Evolutionary conservation across 306 rosid species (phyloP).

Genomic region (Vachellia collinsii): DNA sequence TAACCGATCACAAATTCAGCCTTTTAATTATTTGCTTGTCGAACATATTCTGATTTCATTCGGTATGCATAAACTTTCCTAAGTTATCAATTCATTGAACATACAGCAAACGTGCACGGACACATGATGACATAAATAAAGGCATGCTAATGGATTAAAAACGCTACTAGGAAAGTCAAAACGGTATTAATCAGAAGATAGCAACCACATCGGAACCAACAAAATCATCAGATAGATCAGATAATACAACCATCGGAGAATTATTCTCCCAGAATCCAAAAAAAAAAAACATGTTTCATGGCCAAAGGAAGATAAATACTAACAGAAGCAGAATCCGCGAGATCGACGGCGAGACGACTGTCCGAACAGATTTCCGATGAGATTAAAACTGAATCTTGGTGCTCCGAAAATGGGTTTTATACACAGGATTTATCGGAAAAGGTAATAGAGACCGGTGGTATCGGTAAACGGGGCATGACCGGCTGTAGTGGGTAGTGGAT

Average conservation of each 20-base stretch:
- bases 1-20: neutral
- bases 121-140: neutral
- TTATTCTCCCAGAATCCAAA: neutral
- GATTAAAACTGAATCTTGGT: conserved; percentile 43
- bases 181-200: neutral
- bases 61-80: conserved; percentile 5
- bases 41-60: conserved; percentile 8
- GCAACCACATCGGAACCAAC: neutral
- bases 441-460: conserved; percentile 45
- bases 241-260: conserved; percentile 27
- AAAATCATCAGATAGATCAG: neutral
- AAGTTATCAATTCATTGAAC: conserved; percentile 25
- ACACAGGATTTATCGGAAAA: conserved; percentile 22
- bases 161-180: conserved; percentile 24
- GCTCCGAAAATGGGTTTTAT: conserved; percentile 16
- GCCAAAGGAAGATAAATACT: neutral
- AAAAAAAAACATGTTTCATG: neutral
- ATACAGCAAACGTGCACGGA: conserved; percentile 9
- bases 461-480: conserved; percentile 46
- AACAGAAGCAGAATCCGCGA: conserved; percentile 35
- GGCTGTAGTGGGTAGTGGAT: conserved; percentile 52
- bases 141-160: conserved; percentile 5
- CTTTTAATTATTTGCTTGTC: neutral
- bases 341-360: conserved; percentile 37
- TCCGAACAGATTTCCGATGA: conserved; percentile 38